Evolutionary conservation across 306 rosid genomes (phyloP).

Genomic region (Dicorynia guianensis): DNA sequence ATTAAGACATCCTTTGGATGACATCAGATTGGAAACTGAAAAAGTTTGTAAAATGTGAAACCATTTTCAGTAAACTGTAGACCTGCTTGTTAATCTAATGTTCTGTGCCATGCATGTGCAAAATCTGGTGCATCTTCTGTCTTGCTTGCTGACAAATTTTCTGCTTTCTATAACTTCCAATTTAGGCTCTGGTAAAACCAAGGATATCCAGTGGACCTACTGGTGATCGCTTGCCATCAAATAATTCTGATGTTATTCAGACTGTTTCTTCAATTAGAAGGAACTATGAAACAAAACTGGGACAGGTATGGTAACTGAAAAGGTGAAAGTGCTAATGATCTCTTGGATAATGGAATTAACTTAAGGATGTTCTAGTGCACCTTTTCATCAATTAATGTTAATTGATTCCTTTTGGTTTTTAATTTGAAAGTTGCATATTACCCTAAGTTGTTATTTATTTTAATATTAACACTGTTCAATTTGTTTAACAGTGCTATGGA

Average conservation of each 20-base stretch:
- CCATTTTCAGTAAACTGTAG: slow-evolving; percentile 31
- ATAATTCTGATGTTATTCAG: slow-evolving; percentile 58
- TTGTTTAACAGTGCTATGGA: neutral
- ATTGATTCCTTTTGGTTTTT: neutral
- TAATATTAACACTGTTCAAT: neutral
- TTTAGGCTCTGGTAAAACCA: slow-evolving; percentile 66
- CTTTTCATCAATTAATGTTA: slow-evolving; percentile 14
- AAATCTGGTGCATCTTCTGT: slow-evolving; percentile 12
- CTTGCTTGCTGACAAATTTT: slow-evolving; percentile 25
- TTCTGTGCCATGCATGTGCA: slow-evolving; percentile 21
- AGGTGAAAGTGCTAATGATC: too few relatives aligned
- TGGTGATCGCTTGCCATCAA: slow-evolving; percentile 50
- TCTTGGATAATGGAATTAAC: neutral
- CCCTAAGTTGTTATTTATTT: slow-evolving; percentile 3
- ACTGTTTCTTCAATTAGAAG: slow-evolving; percentile 63
- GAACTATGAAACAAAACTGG: slow-evolving; percentile 77
- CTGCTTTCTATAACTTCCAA: slow-evolving; percentile 27
- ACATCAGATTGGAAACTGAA: slow-evolving; percentile 66
- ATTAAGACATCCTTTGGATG: slow-evolving; percentile 65
- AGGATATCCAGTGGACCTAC: slow-evolving; percentile 54
- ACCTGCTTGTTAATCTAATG: slow-evolving; percentile 25
- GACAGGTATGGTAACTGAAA: slow-evolving; percentile 59
- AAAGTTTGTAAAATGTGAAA: slow-evolving; percentile 59
- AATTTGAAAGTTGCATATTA: neutral
- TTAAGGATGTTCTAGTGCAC: neutral